A percentile compares a stretch with the other conserved stretches of the same genome.
These are phyloP conservation scores for Colletotrichum tropicale DNA, from an alignment of 2,329 filamentous ascomycete genomes.

Conservation along the genomic window DNA sequence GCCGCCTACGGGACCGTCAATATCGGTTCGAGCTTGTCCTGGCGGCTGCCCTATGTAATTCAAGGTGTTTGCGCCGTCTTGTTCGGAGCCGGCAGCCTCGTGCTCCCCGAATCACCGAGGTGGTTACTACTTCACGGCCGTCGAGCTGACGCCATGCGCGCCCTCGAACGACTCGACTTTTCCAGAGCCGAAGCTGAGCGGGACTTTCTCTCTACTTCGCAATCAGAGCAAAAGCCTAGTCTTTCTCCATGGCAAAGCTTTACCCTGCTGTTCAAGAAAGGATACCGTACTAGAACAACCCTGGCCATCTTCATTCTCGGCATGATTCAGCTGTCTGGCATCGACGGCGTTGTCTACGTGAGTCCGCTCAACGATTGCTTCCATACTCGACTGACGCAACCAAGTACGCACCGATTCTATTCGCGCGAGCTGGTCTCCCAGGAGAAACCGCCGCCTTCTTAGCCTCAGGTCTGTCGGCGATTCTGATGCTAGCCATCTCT, in stretches of 20 bases:
- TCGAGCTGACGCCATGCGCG: conserved; percentile 46
- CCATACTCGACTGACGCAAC: not conserved
- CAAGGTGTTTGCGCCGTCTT: conserved; percentile 40
- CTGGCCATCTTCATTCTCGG: conserved; percentile 62
- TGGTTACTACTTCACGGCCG: conserved; percentile 58
- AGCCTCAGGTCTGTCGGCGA: conserved; percentile 64
- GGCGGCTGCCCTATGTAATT: conserved; percentile 61
- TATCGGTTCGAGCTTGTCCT: conserved; percentile 48
- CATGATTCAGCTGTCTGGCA: conserved; percentile 65
- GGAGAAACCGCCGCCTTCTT: conserved; percentile 60
- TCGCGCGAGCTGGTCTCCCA: conserved; percentile 61
- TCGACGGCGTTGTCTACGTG: conserved; percentile 67
- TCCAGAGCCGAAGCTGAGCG: conserved; percentile 50
- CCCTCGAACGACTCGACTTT: conserved; percentile 47
- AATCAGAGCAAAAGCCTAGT: conserved; percentile 29
- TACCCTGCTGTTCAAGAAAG: conserved; percentile 36
- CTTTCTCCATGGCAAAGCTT: conserved; percentile 36
- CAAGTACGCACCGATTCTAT: conserved; percentile 65
- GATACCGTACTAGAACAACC: conserved; percentile 50
- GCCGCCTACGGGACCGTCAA: conserved; percentile 59
- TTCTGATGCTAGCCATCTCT: conserved; percentile 62
- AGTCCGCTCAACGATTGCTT: conserved; percentile 24
- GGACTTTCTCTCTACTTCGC: conserved; percentile 39
- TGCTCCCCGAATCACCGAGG: conserved; percentile 59
- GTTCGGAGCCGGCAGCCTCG: conserved; percentile 41